These are phyloP conservation scores for Stentor roeselii DNA, from an alignment of 73 alveolate species.

Conservation along the genomic window DNA sequence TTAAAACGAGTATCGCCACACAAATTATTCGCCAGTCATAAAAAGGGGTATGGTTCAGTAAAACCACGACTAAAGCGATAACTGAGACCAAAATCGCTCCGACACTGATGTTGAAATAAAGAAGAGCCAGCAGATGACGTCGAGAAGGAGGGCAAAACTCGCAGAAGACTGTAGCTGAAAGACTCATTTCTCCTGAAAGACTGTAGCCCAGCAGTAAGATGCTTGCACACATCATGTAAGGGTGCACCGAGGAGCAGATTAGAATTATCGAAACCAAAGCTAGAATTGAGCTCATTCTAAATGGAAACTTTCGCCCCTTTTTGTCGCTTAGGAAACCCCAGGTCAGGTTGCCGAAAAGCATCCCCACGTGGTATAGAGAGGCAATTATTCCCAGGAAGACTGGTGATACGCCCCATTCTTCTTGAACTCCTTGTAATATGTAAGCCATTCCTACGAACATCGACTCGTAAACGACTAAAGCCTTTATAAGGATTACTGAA, in stretches of 20 bases:
- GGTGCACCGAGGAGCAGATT: neutral
- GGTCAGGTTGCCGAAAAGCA: neutral
- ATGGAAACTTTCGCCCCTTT: neutral
- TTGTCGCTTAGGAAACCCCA: neutral
- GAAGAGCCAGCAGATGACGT: neutral
- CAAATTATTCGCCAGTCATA: neutral
- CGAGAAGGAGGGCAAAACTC: slow-evolving; percentile 17
- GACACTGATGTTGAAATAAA: neutral
- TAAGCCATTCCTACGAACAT: neutral
- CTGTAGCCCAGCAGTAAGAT: neutral
- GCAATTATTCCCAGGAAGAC: neutral
- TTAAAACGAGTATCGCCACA: neutral
- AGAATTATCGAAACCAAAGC: neutral
- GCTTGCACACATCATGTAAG: neutral
- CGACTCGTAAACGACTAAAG: neutral
- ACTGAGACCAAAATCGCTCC: neutral
- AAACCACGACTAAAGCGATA: neutral
- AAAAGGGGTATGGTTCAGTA: neutral
- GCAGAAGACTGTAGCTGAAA: neutral
- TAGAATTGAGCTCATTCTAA: neutral
- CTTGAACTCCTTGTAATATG: neutral
- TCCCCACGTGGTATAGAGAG: neutral
- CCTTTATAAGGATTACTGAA: neutral
- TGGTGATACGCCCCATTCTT: neutral
- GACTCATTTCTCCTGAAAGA: neutral